Evolutionary conservation across 305 asterid species (phyloP).

Genomic region (Ilex paraguariensis): DNA sequence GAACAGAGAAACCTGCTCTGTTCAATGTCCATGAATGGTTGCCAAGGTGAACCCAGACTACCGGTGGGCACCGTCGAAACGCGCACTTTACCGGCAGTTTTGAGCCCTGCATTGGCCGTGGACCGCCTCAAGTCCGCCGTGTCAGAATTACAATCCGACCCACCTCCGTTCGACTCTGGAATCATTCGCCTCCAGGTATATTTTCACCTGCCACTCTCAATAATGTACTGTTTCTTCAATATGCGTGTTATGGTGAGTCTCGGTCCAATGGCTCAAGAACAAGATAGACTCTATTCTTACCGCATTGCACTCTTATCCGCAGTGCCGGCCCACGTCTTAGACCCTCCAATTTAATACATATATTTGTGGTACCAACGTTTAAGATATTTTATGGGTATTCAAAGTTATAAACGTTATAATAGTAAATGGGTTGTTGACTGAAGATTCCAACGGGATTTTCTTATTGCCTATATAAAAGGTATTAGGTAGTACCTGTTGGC

Average conservation of each 20-base stretch:
- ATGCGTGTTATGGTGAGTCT: not conserved
- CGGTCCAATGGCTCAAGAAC: no score
- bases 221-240: not conserved
- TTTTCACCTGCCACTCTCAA: not conserved
- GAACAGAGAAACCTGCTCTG: constrained; percentile 38
- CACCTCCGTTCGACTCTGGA: constrained; percentile 53
- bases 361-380: no score
- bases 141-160: constrained; percentile 34
- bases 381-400: no score
- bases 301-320: no score
- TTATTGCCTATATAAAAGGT: no score
- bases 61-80: constrained; percentile 67
- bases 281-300: no score
- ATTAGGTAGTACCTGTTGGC: no score
- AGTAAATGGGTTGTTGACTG: no score
- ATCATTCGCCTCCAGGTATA: constrained; percentile 74
- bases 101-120: constrained; percentile 44
- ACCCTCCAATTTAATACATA: no score
- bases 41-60: constrained; percentile 53
- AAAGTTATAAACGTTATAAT: no score
- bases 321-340: no score
- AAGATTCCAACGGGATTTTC: no score
- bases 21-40: constrained; percentile 63
- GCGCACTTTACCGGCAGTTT: constrained; percentile 42
- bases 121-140: constrained; percentile 60